Evolutionary conservation across 805 yeast genomes (phyloP).

Genomic region (Candida boleticola): DNA sequence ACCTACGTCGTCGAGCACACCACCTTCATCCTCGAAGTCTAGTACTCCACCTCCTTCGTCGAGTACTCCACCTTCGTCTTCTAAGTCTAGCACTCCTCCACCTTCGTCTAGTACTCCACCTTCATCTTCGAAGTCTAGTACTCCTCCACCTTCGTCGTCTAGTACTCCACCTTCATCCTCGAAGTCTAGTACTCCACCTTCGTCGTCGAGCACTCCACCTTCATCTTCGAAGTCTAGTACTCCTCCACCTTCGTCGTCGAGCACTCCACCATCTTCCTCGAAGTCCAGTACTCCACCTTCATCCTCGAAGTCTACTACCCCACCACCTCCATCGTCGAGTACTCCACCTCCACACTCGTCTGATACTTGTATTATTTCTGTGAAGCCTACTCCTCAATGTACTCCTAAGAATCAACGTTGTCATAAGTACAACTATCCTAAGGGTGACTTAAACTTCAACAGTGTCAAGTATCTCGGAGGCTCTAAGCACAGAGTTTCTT

Average conservation of each 20-base stretch:
- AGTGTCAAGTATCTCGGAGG: background rate
- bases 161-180: too few species aligned
- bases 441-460: background rate
- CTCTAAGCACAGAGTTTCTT: background rate
- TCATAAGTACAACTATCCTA: background rate
- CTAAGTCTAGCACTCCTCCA: too few species aligned
- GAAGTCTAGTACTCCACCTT: too few species aligned
- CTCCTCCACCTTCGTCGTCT: too few species aligned
- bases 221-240: background rate
- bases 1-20: too few species aligned
- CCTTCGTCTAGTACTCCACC: too few species aligned
- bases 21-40: too few species aligned
- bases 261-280: background rate
- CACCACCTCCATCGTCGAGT: background rate
- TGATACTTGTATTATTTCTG: background rate
- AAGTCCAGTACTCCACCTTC: background rate
- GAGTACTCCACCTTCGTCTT: too few species aligned
- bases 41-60: too few species aligned
- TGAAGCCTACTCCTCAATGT: background rate
- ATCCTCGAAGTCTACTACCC: background rate
- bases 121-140: too few species aligned
- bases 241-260: background rate
- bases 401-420: background rate
- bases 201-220: background rate
- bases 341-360: background rate